Base-by-base conservation (phyloP, 768 basidiomycete genomes). In the Paxillus involutus region DNA sequence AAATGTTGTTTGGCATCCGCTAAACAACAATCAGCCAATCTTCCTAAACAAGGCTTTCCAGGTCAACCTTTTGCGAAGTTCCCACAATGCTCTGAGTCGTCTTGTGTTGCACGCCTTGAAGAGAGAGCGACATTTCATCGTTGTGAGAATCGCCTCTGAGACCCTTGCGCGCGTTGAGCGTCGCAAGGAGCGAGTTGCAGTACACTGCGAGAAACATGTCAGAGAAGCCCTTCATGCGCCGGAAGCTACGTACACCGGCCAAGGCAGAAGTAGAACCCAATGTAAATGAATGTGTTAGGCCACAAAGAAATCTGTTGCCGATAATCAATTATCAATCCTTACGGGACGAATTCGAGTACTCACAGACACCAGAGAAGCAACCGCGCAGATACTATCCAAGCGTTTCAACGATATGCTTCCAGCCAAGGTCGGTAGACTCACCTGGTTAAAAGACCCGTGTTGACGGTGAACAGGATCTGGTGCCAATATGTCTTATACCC, bases 141-240 rank as follows among this genome's bases (percentile, higher is more conserved):
- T 53, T 47, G 0, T 13, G 41, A 17, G 39, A 45, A 1, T 55
- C 50, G 2, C 49, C 43, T 21, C 76, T 75, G 48, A 83, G 75
- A 69, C 72, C 73, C 49, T 76, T 77, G 6, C 82, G 73, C 11
- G 80, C 80, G 47, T 85, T 85, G 47, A 84, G 73, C 0, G 82
- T 83, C 1, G 81, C 81, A 10, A 85, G 75, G n/a, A 85, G 77
- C 5, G 81, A 77, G 62, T 84, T 85, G 39, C 80, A 78, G 62
- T 84, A 85, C 5, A 85, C 82, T 84, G 44, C 11, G 8, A 12
- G 39, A 11, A 3, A 19, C 26, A 17, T 8, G 19, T 59, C 9
- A 53, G 21, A n/a, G 10, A 1, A 13, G 7, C n/a, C 21, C 2
- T 19, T 32, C 29, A 14, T 26, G n/a, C 14, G 21, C 5, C 11